phyloP scores from a whole-genome alignment of 345 rosid species.

The Hibiscus mutabilis region DNA sequence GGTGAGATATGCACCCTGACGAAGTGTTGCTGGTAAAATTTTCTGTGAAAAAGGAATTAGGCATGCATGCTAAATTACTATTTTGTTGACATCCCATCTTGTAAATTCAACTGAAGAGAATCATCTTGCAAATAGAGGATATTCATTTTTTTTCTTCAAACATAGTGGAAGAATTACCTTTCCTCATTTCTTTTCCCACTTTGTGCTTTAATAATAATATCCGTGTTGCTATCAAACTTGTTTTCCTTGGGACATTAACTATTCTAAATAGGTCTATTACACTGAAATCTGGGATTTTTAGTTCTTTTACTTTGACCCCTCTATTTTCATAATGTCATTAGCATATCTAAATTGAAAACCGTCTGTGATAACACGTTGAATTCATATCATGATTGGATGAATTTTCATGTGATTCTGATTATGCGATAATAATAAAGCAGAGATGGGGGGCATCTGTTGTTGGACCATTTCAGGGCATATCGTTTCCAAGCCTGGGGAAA shows the following conservation, averaged over 20 bases:
- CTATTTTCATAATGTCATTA: background rate
- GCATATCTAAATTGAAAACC: no score
- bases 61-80: background rate
- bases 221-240: background rate
- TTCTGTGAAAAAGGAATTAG: background rate
- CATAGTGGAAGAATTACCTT: background rate
- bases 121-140: background rate
- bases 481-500: background rate
- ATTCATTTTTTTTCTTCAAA: background rate
- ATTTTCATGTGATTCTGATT: background rate
- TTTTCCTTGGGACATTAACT: background rate
- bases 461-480: background rate
- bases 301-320: background rate
- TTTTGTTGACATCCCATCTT: background rate
- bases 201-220: background rate
- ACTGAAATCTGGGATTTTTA: background rate
- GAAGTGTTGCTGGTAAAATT: background rate
- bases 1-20: conserved; percentile 28
- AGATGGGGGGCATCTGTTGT: background rate
- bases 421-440: background rate
- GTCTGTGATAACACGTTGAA: no score
- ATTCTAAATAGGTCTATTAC: background rate
- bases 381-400: background rate
- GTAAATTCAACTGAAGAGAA: conserved; percentile 5
- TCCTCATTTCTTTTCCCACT: background rate